Conservation (phyloP, 2,329 filamentous ascomycete genomes). For the Diaporthe amygdali region DNA sequence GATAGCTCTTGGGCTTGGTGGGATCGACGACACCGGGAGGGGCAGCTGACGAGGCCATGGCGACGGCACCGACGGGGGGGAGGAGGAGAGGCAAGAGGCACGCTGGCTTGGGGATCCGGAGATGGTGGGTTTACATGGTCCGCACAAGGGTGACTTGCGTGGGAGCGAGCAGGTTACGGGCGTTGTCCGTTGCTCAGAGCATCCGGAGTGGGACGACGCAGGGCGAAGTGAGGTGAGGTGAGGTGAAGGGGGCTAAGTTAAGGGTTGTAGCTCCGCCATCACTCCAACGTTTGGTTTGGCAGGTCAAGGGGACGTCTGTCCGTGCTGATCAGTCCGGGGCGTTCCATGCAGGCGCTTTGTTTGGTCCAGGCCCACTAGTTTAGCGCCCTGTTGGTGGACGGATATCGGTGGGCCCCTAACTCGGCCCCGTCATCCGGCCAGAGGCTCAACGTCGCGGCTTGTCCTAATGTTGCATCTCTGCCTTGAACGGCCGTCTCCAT, state of each 20-base stretch:
- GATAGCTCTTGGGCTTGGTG: slow-evolving; percentile 65
- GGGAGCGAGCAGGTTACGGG: not conserved
- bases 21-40: slow-evolving; percentile 56
- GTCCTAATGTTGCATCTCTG: not conserved
- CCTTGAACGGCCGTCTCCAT: not conserved
- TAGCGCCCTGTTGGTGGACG: not conserved
- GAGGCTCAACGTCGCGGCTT: not conserved
- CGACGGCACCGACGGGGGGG: not conserved
- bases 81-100: not conserved
- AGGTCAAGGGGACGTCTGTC: slow-evolving; percentile 8
- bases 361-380: not conserved
- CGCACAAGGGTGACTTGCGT: not conserved
- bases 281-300: not conserved
- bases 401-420: not conserved
- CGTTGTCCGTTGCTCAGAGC: not conserved
- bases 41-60: slow-evolving; percentile 34
- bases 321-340: slow-evolving; percentile 17
- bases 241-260: not conserved
- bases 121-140: not conserved
- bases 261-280: not conserved
- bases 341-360: slow-evolving; percentile 14
- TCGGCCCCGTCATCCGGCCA: not conserved
- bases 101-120: slow-evolving; percentile 4
- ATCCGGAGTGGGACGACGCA: not conserved
- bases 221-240: not conserved